A percentile compares a stretch with the other conserved stretches of the same genome.
Conservation (phyloP, 352 stramenopile species). For the Phytopythium sindhum region DNA sequence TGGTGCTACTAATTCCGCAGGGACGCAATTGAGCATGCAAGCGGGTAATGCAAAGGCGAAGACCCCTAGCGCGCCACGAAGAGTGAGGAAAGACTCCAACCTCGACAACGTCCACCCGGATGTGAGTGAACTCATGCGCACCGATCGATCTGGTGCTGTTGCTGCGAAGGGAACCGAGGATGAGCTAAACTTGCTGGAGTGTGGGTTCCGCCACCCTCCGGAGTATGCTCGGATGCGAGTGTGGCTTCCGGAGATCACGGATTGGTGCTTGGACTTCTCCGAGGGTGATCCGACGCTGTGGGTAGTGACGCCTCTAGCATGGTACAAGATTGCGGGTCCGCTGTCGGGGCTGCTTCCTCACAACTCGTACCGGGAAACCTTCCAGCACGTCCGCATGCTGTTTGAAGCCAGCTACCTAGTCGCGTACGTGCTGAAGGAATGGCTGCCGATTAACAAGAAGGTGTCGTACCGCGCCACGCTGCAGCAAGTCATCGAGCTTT, state of each 20-base stretch:
- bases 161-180: constrained; percentile 48
- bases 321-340: constrained; percentile 84
- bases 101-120: constrained; percentile 27
- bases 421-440: constrained; percentile 82
- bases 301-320: constrained; percentile 78
- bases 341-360: constrained; percentile 75
- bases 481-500: constrained; percentile 79
- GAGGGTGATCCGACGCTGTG: constrained; percentile 82
- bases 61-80: constrained; percentile 1
- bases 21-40: neutral
- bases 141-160: constrained; percentile 45
- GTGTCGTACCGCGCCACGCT: constrained; percentile 80
- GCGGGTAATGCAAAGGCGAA: neutral
- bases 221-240: constrained; percentile 63
- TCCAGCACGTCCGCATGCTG: constrained; percentile 68
- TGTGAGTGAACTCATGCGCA: constrained; percentile 77
- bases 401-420: constrained; percentile 86
- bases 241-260: constrained; percentile 81
- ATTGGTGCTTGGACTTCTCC: constrained; percentile 87
- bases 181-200: constrained; percentile 77
- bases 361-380: constrained; percentile 61
- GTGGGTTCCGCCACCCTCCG: constrained; percentile 65
- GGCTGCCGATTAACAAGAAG: constrained; percentile 85
- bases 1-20: neutral
- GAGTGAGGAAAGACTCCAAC: constrained; percentile 12